phyloP scores from a whole-genome alignment of 208 protist genomes.

The Trypanosoma caninum region DNA sequence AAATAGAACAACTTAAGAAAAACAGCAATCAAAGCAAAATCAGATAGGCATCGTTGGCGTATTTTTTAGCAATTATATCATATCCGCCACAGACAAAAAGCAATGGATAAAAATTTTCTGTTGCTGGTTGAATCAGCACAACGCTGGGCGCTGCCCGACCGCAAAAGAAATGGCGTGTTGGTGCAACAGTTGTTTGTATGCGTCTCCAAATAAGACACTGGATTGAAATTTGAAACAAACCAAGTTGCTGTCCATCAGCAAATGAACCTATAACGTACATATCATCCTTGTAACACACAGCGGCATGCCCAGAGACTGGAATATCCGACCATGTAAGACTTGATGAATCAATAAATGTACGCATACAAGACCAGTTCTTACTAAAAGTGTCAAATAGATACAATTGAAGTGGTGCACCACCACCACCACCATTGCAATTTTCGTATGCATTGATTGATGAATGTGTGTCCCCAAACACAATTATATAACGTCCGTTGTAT shows the following conservation, averaged over 20 bases:
- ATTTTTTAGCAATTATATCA: not conserved
- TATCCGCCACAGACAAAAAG: constrained; percentile 25
- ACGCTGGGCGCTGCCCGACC: constrained; percentile 3
- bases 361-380: constrained; percentile 1
- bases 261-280: constrained; percentile 27
- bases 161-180: not conserved
- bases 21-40: constrained; percentile 5
- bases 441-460: not conserved
- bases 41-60: constrained; percentile 20
- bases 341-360: not conserved
- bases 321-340: constrained; percentile 1
- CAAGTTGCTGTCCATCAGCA: not conserved
- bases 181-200: constrained; percentile 18
- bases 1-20: not conserved
- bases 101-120: constrained; percentile 5
- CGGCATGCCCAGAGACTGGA: constrained; percentile 18
- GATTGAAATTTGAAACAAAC: constrained; percentile 12
- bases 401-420: not conserved
- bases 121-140: constrained; percentile 11
- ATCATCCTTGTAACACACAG: constrained; percentile 13
- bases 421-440: not conserved
- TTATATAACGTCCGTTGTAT: constrained; percentile 35
- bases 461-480: constrained; percentile 47
- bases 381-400: constrained; percentile 22
- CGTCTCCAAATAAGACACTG: constrained; percentile 12